Base-by-base conservation (phyloP, 352 stramenopile genomes). In the Phytophthora tentaculata region DNA sequence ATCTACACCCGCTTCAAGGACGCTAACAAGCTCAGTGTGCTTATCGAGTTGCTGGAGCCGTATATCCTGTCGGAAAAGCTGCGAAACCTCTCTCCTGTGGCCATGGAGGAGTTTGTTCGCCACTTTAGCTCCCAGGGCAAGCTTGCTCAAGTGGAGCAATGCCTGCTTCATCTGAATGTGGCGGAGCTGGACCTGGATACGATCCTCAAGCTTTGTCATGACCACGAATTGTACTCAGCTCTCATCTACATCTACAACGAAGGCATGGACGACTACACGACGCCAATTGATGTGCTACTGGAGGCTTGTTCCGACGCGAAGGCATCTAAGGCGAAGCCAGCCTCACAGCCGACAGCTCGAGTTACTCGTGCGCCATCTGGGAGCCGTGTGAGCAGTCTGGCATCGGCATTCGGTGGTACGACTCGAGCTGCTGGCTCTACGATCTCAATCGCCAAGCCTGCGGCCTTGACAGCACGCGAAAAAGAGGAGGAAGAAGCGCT, bases 171-270 rank as follows among this genome's bases (percentile, higher is more conserved):
- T 67, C 77, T 99, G 73, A 95, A 98, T 63, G 92, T 97, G 17
- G 94, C 83, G 26, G 89, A 98, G 50, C 83, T 98, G 66, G 94
- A 99, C 64, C 88, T 98, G 71, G 92, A 99, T 81, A 95, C 86
- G 24, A 98, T 98, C 23, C 61, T 98, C n/a, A 89, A 90, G 56
- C 75, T 99, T 32, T 96, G 97, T 53, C 85, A 90, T 52, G 88
- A 91, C 39, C 95, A 98, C 73, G 81, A 94, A 47, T 78, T 99
- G 29, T 98, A 96, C 70, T 97, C 93, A 17, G 96, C 95, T 32
- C 77, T 98, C n/a, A 90, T 98, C 29, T 97, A 97, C 78, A 94
- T 99, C 58, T 98, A 98, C 77, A 97, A 94, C 50, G 89, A 94
- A 74, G 96, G 94, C 5, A 69, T 98, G 41, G 79, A 97, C 41